Conservation (phyloP, 176 grass and related monocot species). For the Canna indica region DNA sequence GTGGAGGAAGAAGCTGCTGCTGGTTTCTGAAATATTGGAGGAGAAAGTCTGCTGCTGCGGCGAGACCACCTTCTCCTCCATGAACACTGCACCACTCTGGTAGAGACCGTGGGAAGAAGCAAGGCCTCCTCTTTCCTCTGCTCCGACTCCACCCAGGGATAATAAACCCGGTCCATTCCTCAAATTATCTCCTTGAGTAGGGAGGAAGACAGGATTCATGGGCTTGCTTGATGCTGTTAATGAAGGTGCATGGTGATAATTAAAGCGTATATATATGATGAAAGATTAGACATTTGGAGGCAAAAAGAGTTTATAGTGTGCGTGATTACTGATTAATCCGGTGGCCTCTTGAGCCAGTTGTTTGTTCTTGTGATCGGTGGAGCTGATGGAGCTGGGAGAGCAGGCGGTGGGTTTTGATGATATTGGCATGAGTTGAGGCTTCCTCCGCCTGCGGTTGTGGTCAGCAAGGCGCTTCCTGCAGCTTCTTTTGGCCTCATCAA, state of each 20-base stretch:
- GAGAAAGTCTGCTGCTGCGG: neutral
- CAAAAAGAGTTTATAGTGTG: neutral
- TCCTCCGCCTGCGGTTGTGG: constrained; percentile 78
- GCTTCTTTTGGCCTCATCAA: constrained; percentile 67
- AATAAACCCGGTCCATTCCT: constrained; percentile 2
- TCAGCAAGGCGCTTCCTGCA: constrained; percentile 66
- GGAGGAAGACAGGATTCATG: neutral
- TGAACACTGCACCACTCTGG: neutral
- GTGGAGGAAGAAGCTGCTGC: neutral
- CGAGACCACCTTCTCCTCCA: neutral
- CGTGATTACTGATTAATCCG: constrained; percentile 5
- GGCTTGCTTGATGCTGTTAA: neutral
- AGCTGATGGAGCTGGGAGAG: neutral
- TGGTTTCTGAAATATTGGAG: neutral
- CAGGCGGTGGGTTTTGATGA: neutral
- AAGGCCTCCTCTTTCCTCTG: neutral
- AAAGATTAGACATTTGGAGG: neutral
- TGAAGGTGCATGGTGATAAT: too few relatives aligned
- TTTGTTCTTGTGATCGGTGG: neutral
- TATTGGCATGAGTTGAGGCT: constrained; percentile 23
- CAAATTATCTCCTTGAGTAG: neutral
- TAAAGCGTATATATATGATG: too few relatives aligned
- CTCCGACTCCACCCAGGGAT: neutral
- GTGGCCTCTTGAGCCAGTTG: neutral
- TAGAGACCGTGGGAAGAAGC: too few relatives aligned